These are phyloP conservation scores for Debaryomyces udenii DNA, from an alignment of 1,139 yeast species.

Conservation along the genomic window DNA sequence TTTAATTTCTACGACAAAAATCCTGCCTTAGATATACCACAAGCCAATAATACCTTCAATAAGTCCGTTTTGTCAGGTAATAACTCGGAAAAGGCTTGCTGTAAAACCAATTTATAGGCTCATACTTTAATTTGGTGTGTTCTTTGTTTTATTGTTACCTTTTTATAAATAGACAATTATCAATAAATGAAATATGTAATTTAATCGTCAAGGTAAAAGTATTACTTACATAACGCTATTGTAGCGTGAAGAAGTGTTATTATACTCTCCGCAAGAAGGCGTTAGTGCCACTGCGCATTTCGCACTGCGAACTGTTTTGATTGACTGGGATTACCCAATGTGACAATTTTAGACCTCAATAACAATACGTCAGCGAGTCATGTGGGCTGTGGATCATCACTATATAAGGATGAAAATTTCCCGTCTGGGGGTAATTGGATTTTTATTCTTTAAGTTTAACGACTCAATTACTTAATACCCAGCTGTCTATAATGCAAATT, in stretches of 20 bases:
- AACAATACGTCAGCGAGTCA: neutral
- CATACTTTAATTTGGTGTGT: neutral
- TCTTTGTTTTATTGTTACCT: too few relatives aligned
- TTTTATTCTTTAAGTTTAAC: too few relatives aligned
- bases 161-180: too few relatives aligned
- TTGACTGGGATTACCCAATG: slow-evolving; percentile 5
- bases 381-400: neutral
- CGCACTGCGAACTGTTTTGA: neutral
- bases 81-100: slow-evolving; percentile 38
- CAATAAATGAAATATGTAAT: neutral
- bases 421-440: neutral
- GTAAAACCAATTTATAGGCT: slow-evolving; percentile 38
- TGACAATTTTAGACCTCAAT: slow-evolving; percentile 3
- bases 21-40: slow-evolving; percentile 84
- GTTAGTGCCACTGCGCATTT: slow-evolving; percentile 1
- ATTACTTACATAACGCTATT: neutral
- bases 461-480: slow-evolving; percentile 1
- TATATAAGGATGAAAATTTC: slow-evolving; percentile 3
- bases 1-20: slow-evolving; percentile 78
- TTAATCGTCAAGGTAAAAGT: neutral
- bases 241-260: neutral
- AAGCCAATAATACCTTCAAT: slow-evolving; percentile 71
- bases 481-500: slow-evolving; percentile 12
- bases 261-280: slow-evolving; percentile 4
- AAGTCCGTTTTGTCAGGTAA: slow-evolving; percentile 54